A percentile compares a stretch with the other conserved stretches of the same genome.
Evolutionary conservation across 2,329 filamentous ascomycete genomes (phyloP).

Genomic region (Ophiostoma montium): DNA sequence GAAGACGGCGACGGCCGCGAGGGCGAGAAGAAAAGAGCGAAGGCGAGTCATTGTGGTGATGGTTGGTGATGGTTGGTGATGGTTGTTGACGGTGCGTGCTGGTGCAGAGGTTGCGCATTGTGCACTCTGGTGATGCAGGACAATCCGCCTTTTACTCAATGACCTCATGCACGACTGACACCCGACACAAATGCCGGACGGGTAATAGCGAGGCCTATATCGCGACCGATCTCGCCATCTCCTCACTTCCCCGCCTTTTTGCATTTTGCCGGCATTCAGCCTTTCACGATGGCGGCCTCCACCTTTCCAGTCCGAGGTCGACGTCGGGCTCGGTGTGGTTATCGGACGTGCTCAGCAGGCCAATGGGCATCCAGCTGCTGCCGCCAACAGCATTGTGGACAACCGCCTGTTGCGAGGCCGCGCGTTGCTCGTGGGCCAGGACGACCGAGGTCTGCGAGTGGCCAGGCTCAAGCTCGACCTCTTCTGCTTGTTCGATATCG

Average conservation of each 20-base stretch:
- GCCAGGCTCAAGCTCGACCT: background rate
- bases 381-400: slow-evolving; percentile 15
- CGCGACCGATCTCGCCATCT: slow-evolving; percentile 5
- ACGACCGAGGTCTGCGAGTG: slow-evolving; percentile 17
- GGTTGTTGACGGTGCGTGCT: too few relatives aligned
- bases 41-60: too few relatives aligned
- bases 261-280: background rate
- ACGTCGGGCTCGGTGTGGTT: slow-evolving; percentile 23
- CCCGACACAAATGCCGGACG: background rate
- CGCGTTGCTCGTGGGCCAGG: background rate
- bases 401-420: slow-evolving; percentile 19
- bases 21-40: background rate
- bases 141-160: too few relatives aligned
- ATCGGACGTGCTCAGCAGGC: slow-evolving; percentile 25
- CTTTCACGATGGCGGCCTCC: too few relatives aligned
- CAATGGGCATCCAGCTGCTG: slow-evolving; percentile 15
- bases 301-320: slow-evolving; percentile 19
- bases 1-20: background rate
- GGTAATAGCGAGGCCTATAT: too few relatives aligned
- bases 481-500: background rate
- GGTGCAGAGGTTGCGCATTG: too few relatives aligned
- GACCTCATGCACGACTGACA: too few relatives aligned
- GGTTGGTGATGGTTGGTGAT: too few relatives aligned
- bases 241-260: slow-evolving; percentile 2
- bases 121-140: too few relatives aligned